Evolutionary conservation across 1,284 basidiomycete species (phyloP).

Genomic region (Marasmius oreades): DNA sequence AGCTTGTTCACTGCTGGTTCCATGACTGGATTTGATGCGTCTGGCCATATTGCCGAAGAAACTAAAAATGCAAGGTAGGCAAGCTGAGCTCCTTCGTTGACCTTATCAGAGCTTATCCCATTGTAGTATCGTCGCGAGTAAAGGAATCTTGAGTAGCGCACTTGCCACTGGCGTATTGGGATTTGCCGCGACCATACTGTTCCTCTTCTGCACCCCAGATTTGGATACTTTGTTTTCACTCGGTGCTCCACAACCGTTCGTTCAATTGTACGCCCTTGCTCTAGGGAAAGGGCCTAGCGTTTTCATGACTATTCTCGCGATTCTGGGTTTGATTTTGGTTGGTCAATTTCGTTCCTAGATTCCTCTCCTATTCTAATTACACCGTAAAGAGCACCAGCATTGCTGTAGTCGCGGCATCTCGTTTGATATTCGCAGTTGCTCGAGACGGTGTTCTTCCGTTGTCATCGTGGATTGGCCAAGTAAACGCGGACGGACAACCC

Average conservation of each 20-base stretch:
- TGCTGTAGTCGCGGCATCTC: constrained; percentile 79
- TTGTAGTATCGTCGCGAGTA: constrained; percentile 66
- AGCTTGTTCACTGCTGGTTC: constrained; percentile 83
- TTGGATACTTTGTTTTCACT: constrained; percentile 70
- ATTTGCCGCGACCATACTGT: constrained; percentile 74
- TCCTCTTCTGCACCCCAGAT: constrained; percentile 82
- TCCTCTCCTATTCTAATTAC: neutral
- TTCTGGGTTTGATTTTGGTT: constrained; percentile 75
- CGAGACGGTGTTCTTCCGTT: constrained; percentile 84
- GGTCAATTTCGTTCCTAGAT: constrained; percentile 19
- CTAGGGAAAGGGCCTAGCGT: constrained; percentile 73
- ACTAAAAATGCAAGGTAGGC: constrained; percentile 78
- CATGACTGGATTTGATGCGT: constrained; percentile 84
- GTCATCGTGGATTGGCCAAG: constrained; percentile 75
- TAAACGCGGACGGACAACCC: constrained; percentile 69
- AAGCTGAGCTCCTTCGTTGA: neutral
- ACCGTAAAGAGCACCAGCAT: constrained; percentile 73
- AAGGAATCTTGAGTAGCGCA: constrained; percentile 74
- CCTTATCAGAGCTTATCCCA: neutral
- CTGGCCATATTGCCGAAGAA: constrained; percentile 87
- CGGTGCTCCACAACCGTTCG: constrained; percentile 83
- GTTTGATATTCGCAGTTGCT: constrained; percentile 83
- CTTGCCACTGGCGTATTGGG: constrained; percentile 73
- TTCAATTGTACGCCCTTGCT: constrained; percentile 78
- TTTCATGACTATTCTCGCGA: constrained; percentile 81